A percentile compares a stretch with the other conserved stretches of the same genome.
phyloP scores from a whole-genome alignment of 768 basidiomycete genomes.

The Collybia mongolica region DNA sequence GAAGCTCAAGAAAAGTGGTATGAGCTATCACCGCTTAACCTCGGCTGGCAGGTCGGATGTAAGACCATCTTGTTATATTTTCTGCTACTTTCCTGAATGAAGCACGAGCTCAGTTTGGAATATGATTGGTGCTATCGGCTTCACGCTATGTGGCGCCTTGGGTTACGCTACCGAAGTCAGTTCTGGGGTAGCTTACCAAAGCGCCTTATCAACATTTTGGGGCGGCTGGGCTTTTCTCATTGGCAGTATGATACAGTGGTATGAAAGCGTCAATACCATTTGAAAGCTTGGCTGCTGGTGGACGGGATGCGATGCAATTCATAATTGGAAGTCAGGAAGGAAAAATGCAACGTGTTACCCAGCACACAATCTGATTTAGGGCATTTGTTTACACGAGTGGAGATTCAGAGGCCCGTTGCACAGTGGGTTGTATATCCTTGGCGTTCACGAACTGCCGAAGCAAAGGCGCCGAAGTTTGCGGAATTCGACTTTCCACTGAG shows the following conservation, averaged over 20 bases:
- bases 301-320: no score
- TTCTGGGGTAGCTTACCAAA: conserved; percentile 45
- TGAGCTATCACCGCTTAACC: conserved; percentile 33
- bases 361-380: no score
- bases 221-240: conserved; percentile 64
- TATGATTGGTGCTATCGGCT: conserved; percentile 55
- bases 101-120: conserved; percentile 46
- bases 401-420: no score
- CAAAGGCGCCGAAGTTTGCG: no score
- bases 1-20: conserved; percentile 58
- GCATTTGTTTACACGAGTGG: no score
- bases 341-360: no score
- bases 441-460: no score
- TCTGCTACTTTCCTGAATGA: background rate
- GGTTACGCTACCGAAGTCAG: conserved; percentile 38
- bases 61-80: conserved; percentile 6
- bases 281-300: conserved; percentile 18
- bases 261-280: conserved; percentile 48
- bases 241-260: conserved; percentile 54
- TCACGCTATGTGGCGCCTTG: conserved; percentile 56
- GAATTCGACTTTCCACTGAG: no score
- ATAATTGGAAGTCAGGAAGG: no score
- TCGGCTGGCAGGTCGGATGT: conserved; percentile 59
- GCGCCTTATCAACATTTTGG: conserved; percentile 56
- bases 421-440: no score